phyloP scores from a whole-genome alignment of 306 rosid genomes.

The Calophaca sinica region DNA sequence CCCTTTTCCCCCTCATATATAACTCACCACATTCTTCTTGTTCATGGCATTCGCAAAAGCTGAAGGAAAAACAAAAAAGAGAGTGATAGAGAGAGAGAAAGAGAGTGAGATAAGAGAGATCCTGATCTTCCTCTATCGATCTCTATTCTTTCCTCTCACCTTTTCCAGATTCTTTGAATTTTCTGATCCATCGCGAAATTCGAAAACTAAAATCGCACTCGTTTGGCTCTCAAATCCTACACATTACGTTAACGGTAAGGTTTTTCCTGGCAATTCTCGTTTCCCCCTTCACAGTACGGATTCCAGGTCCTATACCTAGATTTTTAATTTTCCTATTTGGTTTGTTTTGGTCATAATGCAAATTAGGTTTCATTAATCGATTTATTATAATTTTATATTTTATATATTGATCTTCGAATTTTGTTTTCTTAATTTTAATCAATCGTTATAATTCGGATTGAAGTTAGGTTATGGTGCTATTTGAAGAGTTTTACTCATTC shows the following conservation, averaged over 20 bases:
- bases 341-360: neutral
- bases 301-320: conserved; percentile 3
- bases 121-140: conserved; percentile 42
- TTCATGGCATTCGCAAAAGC: conserved; percentile 23
- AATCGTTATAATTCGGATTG: neutral
- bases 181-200: conserved; percentile 5
- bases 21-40: neutral
- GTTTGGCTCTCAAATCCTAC: conserved; percentile 21
- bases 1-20: neutral
- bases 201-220: neutral
- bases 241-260: conserved; percentile 20
- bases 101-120: conserved; percentile 21
- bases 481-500: neutral
- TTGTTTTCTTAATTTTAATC: neutral
- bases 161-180: conserved; percentile 34
- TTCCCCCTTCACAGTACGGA: neutral
- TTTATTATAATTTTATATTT: conserved; percentile 27
- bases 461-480: neutral
- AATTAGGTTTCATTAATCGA: conserved; percentile 34
- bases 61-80: neutral
- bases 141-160: conserved; percentile 43
- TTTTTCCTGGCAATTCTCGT: neutral
- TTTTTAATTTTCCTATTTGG: conserved; percentile 14
- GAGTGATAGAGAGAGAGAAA: conserved; percentile 23
- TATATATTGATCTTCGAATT: neutral